A percentile compares a stretch with the other conserved stretches of the same genome.
Evolutionary conservation across 2,329 filamentous ascomycete species (phyloP).

Genomic region (Fusarium sp.): DNA sequence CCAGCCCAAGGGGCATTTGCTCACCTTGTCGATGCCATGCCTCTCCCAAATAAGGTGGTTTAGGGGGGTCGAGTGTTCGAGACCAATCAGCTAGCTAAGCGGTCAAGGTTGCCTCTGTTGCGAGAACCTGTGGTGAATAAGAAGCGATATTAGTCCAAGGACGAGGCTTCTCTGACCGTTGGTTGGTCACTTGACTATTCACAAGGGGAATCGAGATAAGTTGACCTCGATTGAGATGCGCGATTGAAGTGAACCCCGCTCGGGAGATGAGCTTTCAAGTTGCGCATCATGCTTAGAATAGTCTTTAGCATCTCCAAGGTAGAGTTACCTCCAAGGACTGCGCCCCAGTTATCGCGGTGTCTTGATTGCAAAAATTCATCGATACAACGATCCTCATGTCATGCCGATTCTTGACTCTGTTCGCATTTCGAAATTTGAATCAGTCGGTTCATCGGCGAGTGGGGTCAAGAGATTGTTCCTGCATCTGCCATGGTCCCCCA

Average conservation of each 20-base stretch:
- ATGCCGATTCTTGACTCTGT: background rate
- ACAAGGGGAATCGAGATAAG: conserved; percentile 20
- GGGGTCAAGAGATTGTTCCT: conserved; percentile 48
- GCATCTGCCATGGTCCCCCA: conserved; percentile 42
- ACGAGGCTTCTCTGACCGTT: conserved; percentile 12
- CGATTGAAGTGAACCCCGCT: conserved; percentile 18
- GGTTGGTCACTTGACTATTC: conserved; percentile 31
- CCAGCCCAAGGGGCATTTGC: conserved; percentile 25
- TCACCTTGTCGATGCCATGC: conserved; percentile 17
- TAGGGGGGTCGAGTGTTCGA: background rate
- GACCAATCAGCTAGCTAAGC: conserved; percentile 30
- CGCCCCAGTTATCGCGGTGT: background rate
- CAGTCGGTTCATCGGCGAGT: conserved; percentile 41
- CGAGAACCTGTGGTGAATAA: conserved; percentile 5
- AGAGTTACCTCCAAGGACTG: background rate
- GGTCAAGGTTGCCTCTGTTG: conserved; percentile 14
- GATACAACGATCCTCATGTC: conserved; percentile 13
- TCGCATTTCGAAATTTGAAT: conserved; percentile 24
- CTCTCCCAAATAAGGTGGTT: conserved; percentile 17
- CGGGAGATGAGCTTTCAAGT: conserved; percentile 39
- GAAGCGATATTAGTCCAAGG: conserved; percentile 42
- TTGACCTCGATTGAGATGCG: background rate
- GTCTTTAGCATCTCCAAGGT: background rate
- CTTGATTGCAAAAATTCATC: background rate
- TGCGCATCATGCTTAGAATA: conserved; percentile 2